phyloP scores from a whole-genome alignment of 441 rosid genomes.

The Biscutella laevigata region DNA sequence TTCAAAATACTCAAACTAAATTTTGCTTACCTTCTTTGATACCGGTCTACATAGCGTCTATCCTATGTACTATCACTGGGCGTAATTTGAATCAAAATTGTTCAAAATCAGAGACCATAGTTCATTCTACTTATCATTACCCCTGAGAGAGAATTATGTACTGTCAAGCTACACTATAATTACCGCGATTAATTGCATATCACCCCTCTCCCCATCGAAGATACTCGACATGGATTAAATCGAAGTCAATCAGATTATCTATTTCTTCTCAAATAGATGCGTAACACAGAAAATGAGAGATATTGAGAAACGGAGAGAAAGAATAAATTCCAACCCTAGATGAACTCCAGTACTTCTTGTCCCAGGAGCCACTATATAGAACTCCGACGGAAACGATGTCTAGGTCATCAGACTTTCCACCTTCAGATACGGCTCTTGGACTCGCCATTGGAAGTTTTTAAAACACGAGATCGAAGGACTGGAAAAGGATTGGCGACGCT shows the following conservation, averaged over 20 bases:
- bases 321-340: conserved; percentile 65
- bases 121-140: background rate
- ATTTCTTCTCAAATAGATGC: background rate
- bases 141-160: background rate
- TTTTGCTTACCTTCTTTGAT: background rate
- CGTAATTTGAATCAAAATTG: background rate
- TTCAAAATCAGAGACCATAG: background rate
- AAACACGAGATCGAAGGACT: background rate
- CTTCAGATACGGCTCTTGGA: conserved; percentile 27
- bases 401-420: conserved; percentile 39
- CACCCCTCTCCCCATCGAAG: background rate
- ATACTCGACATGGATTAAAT: background rate
- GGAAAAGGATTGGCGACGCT: conserved; percentile 8
- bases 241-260: background rate
- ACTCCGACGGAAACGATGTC: conserved; percentile 70
- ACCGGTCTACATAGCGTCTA: background rate
- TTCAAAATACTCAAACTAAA: conserved; percentile 2
- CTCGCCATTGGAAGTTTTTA: conserved; percentile 32
- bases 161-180: background rate
- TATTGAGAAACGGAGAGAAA: background rate
- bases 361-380: conserved; percentile 62
- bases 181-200: background rate
- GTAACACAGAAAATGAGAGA: background rate
- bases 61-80: background rate
- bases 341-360: conserved; percentile 87